Base-by-base conservation (phyloP, 2,329 filamentous ascomycete species). In the Fusarium goolgardi region DNA sequence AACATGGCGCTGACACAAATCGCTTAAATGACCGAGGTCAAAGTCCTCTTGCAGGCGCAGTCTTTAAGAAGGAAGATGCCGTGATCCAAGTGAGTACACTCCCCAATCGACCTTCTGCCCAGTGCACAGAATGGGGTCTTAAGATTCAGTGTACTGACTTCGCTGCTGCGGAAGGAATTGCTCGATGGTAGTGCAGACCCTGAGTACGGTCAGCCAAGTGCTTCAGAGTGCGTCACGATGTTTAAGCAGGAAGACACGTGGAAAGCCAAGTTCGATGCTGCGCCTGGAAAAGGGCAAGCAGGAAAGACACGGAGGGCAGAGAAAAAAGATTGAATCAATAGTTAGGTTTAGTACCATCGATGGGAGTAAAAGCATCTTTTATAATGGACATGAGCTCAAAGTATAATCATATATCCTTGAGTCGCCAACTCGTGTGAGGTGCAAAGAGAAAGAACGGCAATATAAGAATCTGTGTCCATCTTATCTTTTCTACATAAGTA, bases 1-100 rank as follows among this genome's bases (percentile, higher is more conserved):
- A 85, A 29, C 82, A 87, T 60, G 88, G 88, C 2, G 89, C 89
- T 2, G 88, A 92, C 71, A 84, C 89, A 0, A 91, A 93, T 75
- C 81, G 85, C 2, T 73, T 92, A 29, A 93, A 93, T 65, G 90
- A 90, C 63, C 79, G 86, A 44, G 88, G 88, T 0, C 91, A 93
- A 78, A 91, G 88, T 65, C 87, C 88, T 1, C 80, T 93, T 5
- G 90, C 90, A 1, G 90, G 91, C 0, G 90, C 90, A 0, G 87
- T 93, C 11, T 93, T 93, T 76, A 93, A 93, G 77, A 87, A 86
- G 13, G 88, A 90, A 73, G 84, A 86, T 55, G 85, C 84, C 6
- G 87, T 92, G 4, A 84, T 92, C 12, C 85, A 86, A 75, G 84
- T 86, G 61, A 51, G 76, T 15, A 18, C 21, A 32, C 7, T 6